Conservation (phyloP, 169 alveolate genomes). For the Eimeria brunetti region DNA sequence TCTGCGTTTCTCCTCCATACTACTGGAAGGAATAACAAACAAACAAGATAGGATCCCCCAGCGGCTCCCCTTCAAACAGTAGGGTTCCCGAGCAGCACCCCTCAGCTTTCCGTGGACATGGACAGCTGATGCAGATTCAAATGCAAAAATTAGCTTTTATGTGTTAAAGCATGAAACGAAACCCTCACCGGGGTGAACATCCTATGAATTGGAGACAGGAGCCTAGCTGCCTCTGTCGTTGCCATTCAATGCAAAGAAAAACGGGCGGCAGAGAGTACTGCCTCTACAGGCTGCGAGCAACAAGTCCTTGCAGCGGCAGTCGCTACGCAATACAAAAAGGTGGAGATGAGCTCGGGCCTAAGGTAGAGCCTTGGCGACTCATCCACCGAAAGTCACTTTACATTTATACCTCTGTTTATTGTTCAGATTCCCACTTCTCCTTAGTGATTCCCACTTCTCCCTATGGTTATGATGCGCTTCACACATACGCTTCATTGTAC, state of each 20-base stretch:
- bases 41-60: neutral
- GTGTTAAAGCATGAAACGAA: neutral
- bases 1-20: neutral
- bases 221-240: neutral
- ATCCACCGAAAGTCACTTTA: neutral
- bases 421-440: neutral
- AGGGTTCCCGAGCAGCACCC: neutral
- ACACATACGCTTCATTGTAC: neutral
- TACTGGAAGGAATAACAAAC: neutral
- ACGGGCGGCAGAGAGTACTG: neutral
- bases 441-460: too few relatives aligned
- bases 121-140: neutral
- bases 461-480: neutral
- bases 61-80: neutral
- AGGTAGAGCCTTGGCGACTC: neutral
- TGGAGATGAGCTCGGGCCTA: neutral
- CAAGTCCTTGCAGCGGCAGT: neutral
- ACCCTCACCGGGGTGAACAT: constrained; percentile 8
- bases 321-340: neutral
- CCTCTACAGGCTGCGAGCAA: neutral
- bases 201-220: neutral
- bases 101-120: neutral
- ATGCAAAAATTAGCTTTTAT: neutral
- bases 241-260: neutral
- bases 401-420: neutral